Evolutionary conservation across 129 eudicot species (phyloP), one percentile per base, ranked within the genome.

Genomic region (Deinandra increscens): DNA sequence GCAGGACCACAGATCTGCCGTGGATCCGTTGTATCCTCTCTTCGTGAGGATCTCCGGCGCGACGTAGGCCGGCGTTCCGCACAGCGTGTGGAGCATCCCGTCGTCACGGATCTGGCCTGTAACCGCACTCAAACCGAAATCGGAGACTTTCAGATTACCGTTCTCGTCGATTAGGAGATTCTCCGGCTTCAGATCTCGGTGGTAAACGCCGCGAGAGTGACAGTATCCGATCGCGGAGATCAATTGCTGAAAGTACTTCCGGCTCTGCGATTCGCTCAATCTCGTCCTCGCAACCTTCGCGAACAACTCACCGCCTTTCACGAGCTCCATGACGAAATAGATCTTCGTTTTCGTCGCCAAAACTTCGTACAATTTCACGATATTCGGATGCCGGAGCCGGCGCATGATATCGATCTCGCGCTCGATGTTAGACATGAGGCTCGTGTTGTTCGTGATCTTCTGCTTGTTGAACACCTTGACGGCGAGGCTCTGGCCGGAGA

Each of bases 11-110:
- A 91, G 54, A 68, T 91, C 97, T 7, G 84, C 80, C 69, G 72
- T 83, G 6, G 83, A 79, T 20, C 97, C 96, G 43, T 88, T 80
- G 62, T 91, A 91, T 9, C 97, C 97, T 64, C 69, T 80, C 56
- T 78, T 85, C 4, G 90, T 50, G 5, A 88, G 76, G 23, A 91
- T 79, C 83, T 91, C 97, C 1, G 97, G 97, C 4, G 97, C 92
- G 7, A 85, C 97, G 29, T 91, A 91, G 0, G 97, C 91, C 26
- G 95, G 95, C 0, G 95, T 87, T 2, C 97, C 97, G 26, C 97
- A 91, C 2, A 91, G 80, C 0, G 97, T 88, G 72, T 85, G 96
- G 4, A 91, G 58, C 54, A 81, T 51, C 0, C 90, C 92, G 65
- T 83, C 97, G 20, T 80, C 61, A 22, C 80, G 80, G 43, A 78